Base-by-base conservation (phyloP, 2,329 filamentous ascomycete genomes). In the Ophiostoma angusticollis region DNA sequence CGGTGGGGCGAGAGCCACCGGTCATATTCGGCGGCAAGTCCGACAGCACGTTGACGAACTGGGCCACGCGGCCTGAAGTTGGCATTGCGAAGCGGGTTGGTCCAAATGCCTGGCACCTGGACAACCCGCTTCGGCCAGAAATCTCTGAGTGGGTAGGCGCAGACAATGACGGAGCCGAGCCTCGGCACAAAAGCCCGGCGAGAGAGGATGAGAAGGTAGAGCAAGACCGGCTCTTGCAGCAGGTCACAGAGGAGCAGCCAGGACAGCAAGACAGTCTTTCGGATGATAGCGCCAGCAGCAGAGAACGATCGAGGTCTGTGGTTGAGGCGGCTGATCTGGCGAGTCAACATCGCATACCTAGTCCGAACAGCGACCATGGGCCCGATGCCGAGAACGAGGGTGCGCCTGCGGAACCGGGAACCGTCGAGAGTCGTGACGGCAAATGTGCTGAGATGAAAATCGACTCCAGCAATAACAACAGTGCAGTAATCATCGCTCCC, bases 11-110 rank as follows among this genome's bases (percentile, higher is more conserved):
- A 13, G 58, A 61, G 43, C 42, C 40, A 5, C 40, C 43, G 0
- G 55, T 65, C 0, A 38, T 47, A 11, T 65, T 67, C 47, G 64
- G 64, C 4, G 59, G 60, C 3, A 45, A 46, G 14, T 45, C 49
- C 3, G 65, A 68, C 41, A 35, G 43, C 3, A 58, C 56, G 0
- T 51, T 68, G n/a, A 60, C 54, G 0, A 39, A 52, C 2, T 68
- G 64, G 64, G 63, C 61, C 0, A 55, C 53, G 9, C 50, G 48
- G 25, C 44, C 47, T 5, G 53, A 54, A 2, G 62, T 66, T 13
- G 54, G 52, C 5, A 60, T 67, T 27, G 59, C 65, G 2, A 47
- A 47, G 37, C 28, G 43, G 5, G 38, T 45, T 6, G 46, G 47
- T 1, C 40, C 44, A 13, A 21, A 47, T 14, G 18, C 35, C 1